Evolutionary conservation across 2,329 filamentous ascomycete genomes (phyloP).

Genomic region (Pyrenochaeta sp.): DNA sequence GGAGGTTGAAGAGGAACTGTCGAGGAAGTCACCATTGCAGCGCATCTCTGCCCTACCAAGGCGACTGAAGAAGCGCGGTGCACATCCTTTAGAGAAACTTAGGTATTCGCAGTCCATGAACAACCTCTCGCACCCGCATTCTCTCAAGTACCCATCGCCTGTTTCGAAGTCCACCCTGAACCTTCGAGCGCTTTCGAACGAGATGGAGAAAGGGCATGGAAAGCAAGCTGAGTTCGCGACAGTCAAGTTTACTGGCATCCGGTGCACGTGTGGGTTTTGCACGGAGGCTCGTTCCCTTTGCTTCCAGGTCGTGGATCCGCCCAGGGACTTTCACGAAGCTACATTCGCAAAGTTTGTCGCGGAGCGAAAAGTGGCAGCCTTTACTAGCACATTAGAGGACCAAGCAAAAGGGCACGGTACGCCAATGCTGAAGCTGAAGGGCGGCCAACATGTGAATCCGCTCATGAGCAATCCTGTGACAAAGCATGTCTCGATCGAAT

Average conservation of each 20-base stretch:
- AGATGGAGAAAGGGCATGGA: constrained; percentile 20
- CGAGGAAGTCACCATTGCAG: constrained; percentile 11
- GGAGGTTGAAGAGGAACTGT: constrained; percentile 5
- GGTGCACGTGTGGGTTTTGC: constrained; percentile 28
- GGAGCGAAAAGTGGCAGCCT: neutral
- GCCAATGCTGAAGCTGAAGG: constrained; percentile 18
- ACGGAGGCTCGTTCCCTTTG: constrained; percentile 25
- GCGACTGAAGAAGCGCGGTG: constrained; percentile 10
- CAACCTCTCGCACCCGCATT: constrained; percentile 4
- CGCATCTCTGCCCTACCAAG: constrained; percentile 20
- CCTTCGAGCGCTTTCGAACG: constrained; percentile 9
- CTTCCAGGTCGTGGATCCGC: constrained; percentile 30
- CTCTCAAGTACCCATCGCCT: neutral
- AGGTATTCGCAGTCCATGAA: constrained; percentile 20
- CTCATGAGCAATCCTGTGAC: constrained; percentile 24
- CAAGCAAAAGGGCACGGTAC: constrained; percentile 26
- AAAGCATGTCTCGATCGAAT: constrained; percentile 6
- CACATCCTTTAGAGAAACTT: constrained; percentile 15
- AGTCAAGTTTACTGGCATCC: constrained; percentile 30
- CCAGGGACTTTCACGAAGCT: constrained; percentile 1
- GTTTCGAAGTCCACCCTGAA: constrained; percentile 16
- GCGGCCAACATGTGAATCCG: constrained; percentile 27
- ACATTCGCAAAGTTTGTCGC: neutral
- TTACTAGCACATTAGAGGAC: constrained; percentile 20
- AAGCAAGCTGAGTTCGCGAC: constrained; percentile 24